Evolutionary conservation across 176 grass and related monocot genomes (phyloP).

Genomic region (Oryza glumipatula): DNA sequence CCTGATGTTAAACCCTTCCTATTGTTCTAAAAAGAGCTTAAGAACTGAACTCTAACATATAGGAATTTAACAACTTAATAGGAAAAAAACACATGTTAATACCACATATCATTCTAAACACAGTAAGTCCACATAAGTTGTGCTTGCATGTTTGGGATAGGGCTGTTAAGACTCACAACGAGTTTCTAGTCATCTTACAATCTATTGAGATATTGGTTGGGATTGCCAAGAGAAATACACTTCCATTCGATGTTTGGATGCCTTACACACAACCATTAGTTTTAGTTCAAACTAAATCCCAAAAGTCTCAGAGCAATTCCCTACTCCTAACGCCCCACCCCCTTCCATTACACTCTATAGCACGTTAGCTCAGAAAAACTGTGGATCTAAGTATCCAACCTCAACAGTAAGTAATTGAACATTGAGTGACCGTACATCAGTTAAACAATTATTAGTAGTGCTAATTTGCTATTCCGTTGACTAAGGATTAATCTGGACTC

Average conservation of each 20-base stretch:
- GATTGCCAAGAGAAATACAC: no score
- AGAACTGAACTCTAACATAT: neutral
- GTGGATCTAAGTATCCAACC: neutral
- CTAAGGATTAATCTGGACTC: neutral
- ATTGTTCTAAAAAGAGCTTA: neutral
- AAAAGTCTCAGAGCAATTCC: slow-evolving; percentile 8
- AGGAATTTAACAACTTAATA: neutral
- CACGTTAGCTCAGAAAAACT: neutral
- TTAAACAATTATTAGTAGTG: neutral
- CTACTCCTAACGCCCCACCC: neutral
- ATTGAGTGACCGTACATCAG: neutral
- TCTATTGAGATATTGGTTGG: no score
- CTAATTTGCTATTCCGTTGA: neutral
- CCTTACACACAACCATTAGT: neutral
- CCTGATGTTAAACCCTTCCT: neutral
- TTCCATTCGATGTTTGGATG: no score
- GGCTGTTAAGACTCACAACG: neutral
- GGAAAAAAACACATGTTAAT: neutral
- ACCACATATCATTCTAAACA: neutral
- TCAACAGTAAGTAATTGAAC: neutral
- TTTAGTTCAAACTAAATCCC: neutral
- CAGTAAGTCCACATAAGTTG: neutral
- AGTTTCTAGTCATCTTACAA: neutral
- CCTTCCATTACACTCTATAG: neutral
- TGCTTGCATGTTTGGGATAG: neutral